phyloP scores from a whole-genome alignment of 352 stramenopile genomes.

The Phytophthora tentaculata region DNA sequence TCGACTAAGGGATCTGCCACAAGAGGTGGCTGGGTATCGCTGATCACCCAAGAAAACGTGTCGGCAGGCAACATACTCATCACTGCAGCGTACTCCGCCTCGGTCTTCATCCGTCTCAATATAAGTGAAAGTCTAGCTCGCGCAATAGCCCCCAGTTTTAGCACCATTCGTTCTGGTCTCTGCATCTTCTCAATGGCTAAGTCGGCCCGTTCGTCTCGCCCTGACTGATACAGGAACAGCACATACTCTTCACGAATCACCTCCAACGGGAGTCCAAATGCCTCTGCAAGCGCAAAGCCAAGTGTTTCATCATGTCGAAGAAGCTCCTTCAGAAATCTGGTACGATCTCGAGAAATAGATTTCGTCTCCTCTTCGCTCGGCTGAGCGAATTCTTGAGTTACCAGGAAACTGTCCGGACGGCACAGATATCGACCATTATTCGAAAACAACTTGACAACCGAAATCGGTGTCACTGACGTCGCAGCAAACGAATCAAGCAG shows the following conservation, averaged over 20 bases:
- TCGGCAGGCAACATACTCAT: slow-evolving; percentile 87
- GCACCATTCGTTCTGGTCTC: slow-evolving; percentile 62
- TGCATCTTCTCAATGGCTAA: slow-evolving; percentile 79
- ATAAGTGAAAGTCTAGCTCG: slow-evolving; percentile 76
- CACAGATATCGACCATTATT: slow-evolving; percentile 61
- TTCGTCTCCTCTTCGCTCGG: slow-evolving; percentile 30
- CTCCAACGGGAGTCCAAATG: slow-evolving; percentile 77
- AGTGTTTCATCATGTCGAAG: slow-evolving; percentile 69
- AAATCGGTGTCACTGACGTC: slow-evolving; percentile 71
- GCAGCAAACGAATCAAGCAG: slow-evolving; percentile 84
- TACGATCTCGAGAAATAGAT: slow-evolving; percentile 55
- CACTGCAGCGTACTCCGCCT: slow-evolving; percentile 75
- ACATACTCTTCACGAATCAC: slow-evolving; percentile 82
- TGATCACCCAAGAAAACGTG: slow-evolving; percentile 78
- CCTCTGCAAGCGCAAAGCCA: slow-evolving; percentile 70
- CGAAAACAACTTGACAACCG: slow-evolving; percentile 69
- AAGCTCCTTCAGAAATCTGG: slow-evolving; percentile 74
- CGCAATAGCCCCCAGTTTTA: slow-evolving; percentile 69
- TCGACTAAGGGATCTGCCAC: slow-evolving; percentile 65
- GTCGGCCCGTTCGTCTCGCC: slow-evolving; percentile 72
- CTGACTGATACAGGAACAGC: slow-evolving; percentile 81
- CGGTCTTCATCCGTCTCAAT: slow-evolving; percentile 76
- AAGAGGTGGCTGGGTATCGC: slow-evolving; percentile 55
- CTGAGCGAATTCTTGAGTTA: slow-evolving; percentile 6
- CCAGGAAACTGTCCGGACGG: slow-evolving; percentile 62